Evolutionary conservation across 2,329 filamentous ascomycete species (phyloP), one percentile per base, ranked within the genome.

Genomic region (Macrophomina pseudophaseolina): DNA sequence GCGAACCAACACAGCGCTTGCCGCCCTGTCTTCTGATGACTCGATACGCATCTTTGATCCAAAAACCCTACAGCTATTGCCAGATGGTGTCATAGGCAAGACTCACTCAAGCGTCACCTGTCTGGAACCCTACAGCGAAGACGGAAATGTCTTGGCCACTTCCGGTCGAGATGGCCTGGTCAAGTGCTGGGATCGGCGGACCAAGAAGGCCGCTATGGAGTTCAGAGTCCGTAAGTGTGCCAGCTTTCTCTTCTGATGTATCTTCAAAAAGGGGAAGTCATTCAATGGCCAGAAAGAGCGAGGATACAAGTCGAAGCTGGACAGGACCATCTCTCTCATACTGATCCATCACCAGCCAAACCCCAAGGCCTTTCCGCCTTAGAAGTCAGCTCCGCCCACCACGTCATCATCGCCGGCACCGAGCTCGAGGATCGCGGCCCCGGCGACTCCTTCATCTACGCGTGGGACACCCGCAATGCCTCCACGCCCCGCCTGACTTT

Each of bases 91-190:
- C 8, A 78, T 87, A 56, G 74, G 76, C 42, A 86, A 85, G 9
- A 80, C 83, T 38, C 88, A 91, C 69, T 82, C 84, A 5, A 90
- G 90, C 68, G 80, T 92, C 70, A 89, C 88, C 14, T 87, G 86
- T 68, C 80, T 92, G 35, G 83, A 85, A 63, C 81, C 85, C 0
- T 85, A 87, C 54, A 86, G 87, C 67, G 79, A 78, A 5, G 77
- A 76, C 23, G 82, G 82, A 33, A 84, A 83, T 4, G 74, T 89
- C 23, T 81, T 93, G 5, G 87, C 86, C 67, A 93, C 91, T 0
- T 87, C 90, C 0, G 91, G 91, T 54, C 86, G 90, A 75, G 89
- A 93, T 74, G 91, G 91, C 7, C 81, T 83, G 8, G 85, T 93
- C 11, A 85, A 81, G 0, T 78, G 91, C 56, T 90, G 89, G 88